phyloP scores from a whole-genome alignment of 257 asterid genomes.

The Apocynum venetum region DNA sequence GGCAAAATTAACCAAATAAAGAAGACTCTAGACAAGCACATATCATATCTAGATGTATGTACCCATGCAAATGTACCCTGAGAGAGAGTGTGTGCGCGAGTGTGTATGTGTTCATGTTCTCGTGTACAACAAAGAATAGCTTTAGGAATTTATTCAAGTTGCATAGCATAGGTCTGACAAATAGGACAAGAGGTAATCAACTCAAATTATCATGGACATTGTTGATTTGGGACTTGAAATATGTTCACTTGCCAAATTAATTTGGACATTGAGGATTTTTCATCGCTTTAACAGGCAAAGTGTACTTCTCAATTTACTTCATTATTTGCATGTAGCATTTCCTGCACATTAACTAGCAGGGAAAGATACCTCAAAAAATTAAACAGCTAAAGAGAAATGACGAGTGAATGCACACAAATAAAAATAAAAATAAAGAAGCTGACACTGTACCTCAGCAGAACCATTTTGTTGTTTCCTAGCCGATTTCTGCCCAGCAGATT shows the following conservation, averaged over 20 bases:
- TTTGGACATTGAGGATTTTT: not conserved
- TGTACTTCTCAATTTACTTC: not conserved
- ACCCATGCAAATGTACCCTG: not conserved
- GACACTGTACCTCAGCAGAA: conserved; percentile 52
- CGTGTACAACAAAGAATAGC: not conserved
- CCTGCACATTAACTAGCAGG: not conserved
- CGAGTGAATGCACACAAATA: not conserved
- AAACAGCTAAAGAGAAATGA: not conserved
- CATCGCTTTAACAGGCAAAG: not conserved
- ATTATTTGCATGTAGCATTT: not conserved
- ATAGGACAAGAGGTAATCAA: not conserved
- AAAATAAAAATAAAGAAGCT: conserved; percentile 3
- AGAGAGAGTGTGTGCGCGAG: too few species aligned
- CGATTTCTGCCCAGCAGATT: conserved; percentile 38
- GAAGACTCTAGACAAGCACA: not conserved
- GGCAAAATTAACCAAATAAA: not conserved
- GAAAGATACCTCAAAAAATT: not conserved
- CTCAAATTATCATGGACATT: not conserved
- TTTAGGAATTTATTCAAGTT: not conserved
- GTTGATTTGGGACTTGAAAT: not conserved
- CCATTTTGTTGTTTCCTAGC: conserved; percentile 36
- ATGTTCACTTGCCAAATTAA: not conserved
- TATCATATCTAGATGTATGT: not conserved
- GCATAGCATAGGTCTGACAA: not conserved
- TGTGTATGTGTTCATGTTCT: not conserved